These are phyloP conservation scores for Hyaloscypha finlandica DNA, from an alignment of 495 filamentous ascomycete species.

Conservation along the genomic window DNA sequence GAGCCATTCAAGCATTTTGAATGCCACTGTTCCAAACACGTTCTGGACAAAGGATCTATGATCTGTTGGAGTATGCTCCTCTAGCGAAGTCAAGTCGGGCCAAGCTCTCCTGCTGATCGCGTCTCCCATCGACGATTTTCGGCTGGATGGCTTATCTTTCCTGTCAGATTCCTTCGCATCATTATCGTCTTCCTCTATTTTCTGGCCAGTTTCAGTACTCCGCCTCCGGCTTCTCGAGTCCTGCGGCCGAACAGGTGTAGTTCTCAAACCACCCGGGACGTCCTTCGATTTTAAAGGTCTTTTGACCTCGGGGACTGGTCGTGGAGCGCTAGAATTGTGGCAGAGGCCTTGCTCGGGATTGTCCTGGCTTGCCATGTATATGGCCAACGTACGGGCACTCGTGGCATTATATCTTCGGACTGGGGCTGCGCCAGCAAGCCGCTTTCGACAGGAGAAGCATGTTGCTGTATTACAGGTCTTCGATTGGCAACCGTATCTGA, in stretches of 20 bases:
- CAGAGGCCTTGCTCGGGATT: conserved; percentile 77
- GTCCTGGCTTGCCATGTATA: conserved; percentile 76
- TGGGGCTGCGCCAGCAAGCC: conserved; percentile 62
- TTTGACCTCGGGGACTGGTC: conserved; percentile 37
- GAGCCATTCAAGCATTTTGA: conserved; percentile 81
- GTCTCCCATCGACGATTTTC: conserved; percentile 5
- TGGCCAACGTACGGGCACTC: conserved; percentile 76
- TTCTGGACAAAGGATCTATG: conserved; percentile 84
- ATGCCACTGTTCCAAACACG: conserved; percentile 73
- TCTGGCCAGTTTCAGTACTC: background rate
- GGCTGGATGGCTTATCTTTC: background rate
- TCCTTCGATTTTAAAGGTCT: conserved; percentile 31
- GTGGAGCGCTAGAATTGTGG: conserved; percentile 44
- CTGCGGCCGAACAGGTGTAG: background rate
- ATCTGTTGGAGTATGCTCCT: conserved; percentile 61
- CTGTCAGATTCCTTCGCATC: background rate
- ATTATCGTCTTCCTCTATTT: background rate
- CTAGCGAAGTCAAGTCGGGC: conserved; percentile 7
- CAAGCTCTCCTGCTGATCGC: background rate
- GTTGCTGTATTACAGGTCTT: conserved; percentile 72
- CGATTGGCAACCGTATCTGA: conserved; percentile 78
- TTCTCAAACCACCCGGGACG: background rate
- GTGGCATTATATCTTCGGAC: conserved; percentile 69
- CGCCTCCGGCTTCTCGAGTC: background rate
- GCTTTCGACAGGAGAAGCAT: conserved; percentile 76